Evolutionary conservation across 2,329 filamentous ascomycete genomes (phyloP), one percentile per base, ranked within the genome.

Genomic region (Calonectria hongkongensis): DNA sequence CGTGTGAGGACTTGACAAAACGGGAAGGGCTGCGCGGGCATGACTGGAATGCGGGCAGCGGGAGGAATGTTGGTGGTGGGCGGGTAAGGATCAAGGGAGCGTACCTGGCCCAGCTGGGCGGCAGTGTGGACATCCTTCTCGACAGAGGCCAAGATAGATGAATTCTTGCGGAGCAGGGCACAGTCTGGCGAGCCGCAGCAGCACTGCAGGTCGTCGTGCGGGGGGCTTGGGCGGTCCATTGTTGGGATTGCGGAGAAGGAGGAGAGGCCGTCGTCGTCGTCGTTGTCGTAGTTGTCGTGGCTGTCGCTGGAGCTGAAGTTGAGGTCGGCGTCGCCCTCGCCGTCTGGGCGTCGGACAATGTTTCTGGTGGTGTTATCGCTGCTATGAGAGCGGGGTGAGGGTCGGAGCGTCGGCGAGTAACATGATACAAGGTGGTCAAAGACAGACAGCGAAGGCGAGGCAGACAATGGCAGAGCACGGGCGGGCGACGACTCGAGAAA

Each of bases 71-170:
- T 70, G 58, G 62, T 54, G 72, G 62, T 54, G 72, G 62, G 79
- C 74, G 75, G 66, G 67, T 16, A 43, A 48, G 43, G 75, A 12
- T 12, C 7, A 13, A 75, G 89, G 74, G 72, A 76, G 91, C 94
- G 82, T 93, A 98, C 96, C 94, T 98, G 94, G 76, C 97, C 97
- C 79, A 98, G 90, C 82, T 94, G 90, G 62, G 95, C 97, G 48
- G 97, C 97, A 66, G 92, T 95, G 79, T 93, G 92, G 67, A 98
- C 94, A 86, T 98, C 95, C 79, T 93, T 94, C 85, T 98, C 96
- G 76, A 98, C 89, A 73, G 91, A 93, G 78, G 95, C 92, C 58
- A 98, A 88, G 74, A 95, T 89, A 56, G 90, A 89, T 83, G 92
- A 93, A 85, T 96, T 98, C 85, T 96, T 93, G 83, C 91, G 92